Conservation (phyloP, 1,139 yeast species). For the Kodamaea plutei region DNA sequence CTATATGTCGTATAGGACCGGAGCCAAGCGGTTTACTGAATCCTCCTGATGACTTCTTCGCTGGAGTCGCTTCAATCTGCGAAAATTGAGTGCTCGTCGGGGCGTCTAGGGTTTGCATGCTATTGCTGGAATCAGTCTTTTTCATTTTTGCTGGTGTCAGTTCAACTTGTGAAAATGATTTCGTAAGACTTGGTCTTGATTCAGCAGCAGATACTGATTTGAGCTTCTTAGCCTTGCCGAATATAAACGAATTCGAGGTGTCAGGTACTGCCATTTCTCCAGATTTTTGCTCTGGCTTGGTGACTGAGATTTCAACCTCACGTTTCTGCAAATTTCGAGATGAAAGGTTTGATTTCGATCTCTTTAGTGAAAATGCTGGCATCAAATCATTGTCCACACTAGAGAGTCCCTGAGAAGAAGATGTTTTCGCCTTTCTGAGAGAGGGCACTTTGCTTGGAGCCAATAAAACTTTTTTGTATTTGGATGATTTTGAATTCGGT, state of each 20-base stretch:
- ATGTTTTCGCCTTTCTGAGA: slow-evolving; percentile 14
- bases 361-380: slow-evolving; percentile 32
- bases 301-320: slow-evolving; percentile 42
- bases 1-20: slow-evolving; percentile 7
- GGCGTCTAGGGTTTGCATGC: background rate
- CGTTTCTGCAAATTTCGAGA: slow-evolving; percentile 41
- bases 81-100: slow-evolving; percentile 14
- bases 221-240: slow-evolving; percentile 25
- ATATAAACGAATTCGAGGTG: slow-evolving; percentile 17
- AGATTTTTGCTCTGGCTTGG: slow-evolving; percentile 6
- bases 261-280: slow-evolving; percentile 3
- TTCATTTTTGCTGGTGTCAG: slow-evolving; percentile 23
- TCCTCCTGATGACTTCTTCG: slow-evolving; percentile 10
- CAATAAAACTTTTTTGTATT: slow-evolving; percentile 18
- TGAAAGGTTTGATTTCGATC: slow-evolving; percentile 43
- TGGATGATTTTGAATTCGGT: slow-evolving; percentile 11
- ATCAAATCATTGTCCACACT: slow-evolving; percentile 18
- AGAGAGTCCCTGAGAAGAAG: slow-evolving; percentile 6
- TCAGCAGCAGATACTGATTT: slow-evolving; percentile 9
- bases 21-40: too few relatives aligned
- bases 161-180: slow-evolving; percentile 17
- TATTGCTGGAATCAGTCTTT: background rate
- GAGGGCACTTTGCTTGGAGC: slow-evolving; percentile 17
- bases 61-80: slow-evolving; percentile 30
- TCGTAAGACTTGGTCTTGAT: slow-evolving; percentile 1